These are phyloP conservation scores for Aspergillus sp. DNA, from an alignment of 2,329 filamentous ascomycete genomes.

Conservation along the genomic window DNA sequence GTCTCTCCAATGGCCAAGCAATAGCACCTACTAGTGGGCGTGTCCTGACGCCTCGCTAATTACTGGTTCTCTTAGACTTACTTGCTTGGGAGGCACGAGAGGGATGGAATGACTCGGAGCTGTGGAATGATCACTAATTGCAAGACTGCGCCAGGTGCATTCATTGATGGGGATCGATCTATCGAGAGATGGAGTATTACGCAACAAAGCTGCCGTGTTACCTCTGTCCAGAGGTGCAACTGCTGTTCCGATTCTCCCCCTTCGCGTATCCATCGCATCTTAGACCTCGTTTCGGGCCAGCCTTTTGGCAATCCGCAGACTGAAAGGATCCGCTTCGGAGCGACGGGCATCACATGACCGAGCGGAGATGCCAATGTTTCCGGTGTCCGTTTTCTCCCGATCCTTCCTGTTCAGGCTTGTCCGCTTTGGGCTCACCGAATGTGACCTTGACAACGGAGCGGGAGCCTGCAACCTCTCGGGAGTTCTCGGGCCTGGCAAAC, in stretches of 20 bases:
- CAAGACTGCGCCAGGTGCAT: too few species aligned
- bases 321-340: not conserved
- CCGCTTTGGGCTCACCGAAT: slow-evolving; percentile 37
- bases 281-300: not conserved
- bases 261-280: not conserved
- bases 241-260: not conserved
- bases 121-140: not conserved
- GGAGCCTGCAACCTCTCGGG: slow-evolving; percentile 24
- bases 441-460: slow-evolving; percentile 14
- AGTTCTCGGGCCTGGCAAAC: slow-evolving; percentile 15
- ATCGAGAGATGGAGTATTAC: not conserved
- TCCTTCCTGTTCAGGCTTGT: slow-evolving; percentile 22
- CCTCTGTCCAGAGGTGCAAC: not conserved
- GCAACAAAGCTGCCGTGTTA: slow-evolving; percentile 3
- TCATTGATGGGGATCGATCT: too few species aligned
- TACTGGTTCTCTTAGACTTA: not conserved
- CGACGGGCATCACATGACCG: slow-evolving; percentile 29
- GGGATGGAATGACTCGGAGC: slow-evolving; percentile 4
- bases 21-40: not conserved
- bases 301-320: not conserved
- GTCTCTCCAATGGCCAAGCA: not conserved
- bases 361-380: slow-evolving; percentile 25
- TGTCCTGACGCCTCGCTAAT: not conserved
- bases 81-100: not conserved
- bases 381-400: slow-evolving; percentile 29